phyloP scores from a whole-genome alignment of 441 rosid genomes.

The Geranium incanum region DNA sequence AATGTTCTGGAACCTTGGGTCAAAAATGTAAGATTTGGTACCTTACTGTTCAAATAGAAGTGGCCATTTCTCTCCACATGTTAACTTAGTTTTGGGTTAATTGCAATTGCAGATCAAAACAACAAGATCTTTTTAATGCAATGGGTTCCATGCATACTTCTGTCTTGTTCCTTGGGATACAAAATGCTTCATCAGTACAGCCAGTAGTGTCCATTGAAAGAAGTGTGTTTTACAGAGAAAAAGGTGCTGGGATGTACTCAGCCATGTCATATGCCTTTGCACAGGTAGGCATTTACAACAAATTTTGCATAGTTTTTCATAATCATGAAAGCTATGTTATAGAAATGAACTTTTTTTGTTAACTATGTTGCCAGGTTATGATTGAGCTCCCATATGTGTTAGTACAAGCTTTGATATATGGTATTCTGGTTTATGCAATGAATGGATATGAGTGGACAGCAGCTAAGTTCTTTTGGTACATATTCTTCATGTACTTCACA shows the following conservation, averaged over 20 bases:
- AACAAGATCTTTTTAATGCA: slow-evolving; percentile 51
- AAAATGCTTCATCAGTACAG: slow-evolving; percentile 49
- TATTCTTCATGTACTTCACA: background rate
- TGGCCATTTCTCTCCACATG: background rate
- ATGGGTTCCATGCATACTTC: slow-evolving; percentile 65
- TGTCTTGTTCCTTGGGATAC: slow-evolving; percentile 53
- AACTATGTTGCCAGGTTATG: slow-evolving; percentile 11
- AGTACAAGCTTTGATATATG: slow-evolving; percentile 40
- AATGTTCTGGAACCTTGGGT: slow-evolving; percentile 68
- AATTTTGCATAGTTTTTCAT: no score
- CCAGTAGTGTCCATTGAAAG: slow-evolving; percentile 53
- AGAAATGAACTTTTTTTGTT: no score
- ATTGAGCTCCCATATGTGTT: slow-evolving; percentile 16
- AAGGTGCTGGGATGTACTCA: slow-evolving; percentile 81
- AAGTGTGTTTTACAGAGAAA: slow-evolving; percentile 59
- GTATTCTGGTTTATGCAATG: slow-evolving; percentile 50
- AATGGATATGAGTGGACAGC: slow-evolving; percentile 45
- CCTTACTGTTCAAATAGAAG: background rate
- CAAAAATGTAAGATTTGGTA: slow-evolving; percentile 40
- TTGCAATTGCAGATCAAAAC: slow-evolving; percentile 23
- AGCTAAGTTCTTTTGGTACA: background rate
- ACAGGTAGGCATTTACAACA: no score
- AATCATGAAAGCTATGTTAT: no score
- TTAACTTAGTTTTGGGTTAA: background rate
- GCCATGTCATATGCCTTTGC: slow-evolving; percentile 62